A percentile compares a stretch with the other conserved stretches of the same genome.
phyloP scores from a whole-genome alignment of 208 protist genomes.

The Leishmania tropica region DNA sequence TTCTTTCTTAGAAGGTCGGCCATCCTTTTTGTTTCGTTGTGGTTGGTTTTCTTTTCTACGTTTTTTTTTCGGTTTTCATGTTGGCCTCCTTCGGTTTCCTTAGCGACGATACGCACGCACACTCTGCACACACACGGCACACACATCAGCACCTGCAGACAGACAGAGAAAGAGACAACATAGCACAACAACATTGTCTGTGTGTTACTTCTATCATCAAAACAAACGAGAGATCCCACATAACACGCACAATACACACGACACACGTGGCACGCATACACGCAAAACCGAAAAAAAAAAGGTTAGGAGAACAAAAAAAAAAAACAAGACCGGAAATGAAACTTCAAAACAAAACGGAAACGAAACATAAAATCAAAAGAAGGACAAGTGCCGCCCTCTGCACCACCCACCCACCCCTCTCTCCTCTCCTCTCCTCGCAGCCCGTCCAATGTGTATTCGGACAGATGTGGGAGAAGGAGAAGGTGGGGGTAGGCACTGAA shows the following conservation, averaged over 20 bases:
- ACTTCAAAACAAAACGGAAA: slow-evolving; percentile 12
- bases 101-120: not conserved
- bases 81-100: not conserved
- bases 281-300: not conserved
- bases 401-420: not conserved
- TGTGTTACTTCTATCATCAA: no score
- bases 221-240: no score
- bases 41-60: no score
- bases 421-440: not conserved
- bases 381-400: not conserved
- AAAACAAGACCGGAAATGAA: not conserved
- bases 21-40: not conserved
- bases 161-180: not conserved
- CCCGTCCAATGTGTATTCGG: not conserved
- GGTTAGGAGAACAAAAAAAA: not conserved
- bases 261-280: not conserved
- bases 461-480: not conserved
- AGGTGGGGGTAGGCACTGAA: no score
- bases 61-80: not conserved
- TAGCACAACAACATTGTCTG: no score
- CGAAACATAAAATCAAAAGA: slow-evolving; percentile 10
- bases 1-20: not conserved
- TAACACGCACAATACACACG: not conserved
- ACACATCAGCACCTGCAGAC: not conserved
- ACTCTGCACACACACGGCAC: not conserved